Evolutionary conservation across 2,329 filamentous ascomycete species (phyloP).

Genomic region (Venturia asperata): DNA sequence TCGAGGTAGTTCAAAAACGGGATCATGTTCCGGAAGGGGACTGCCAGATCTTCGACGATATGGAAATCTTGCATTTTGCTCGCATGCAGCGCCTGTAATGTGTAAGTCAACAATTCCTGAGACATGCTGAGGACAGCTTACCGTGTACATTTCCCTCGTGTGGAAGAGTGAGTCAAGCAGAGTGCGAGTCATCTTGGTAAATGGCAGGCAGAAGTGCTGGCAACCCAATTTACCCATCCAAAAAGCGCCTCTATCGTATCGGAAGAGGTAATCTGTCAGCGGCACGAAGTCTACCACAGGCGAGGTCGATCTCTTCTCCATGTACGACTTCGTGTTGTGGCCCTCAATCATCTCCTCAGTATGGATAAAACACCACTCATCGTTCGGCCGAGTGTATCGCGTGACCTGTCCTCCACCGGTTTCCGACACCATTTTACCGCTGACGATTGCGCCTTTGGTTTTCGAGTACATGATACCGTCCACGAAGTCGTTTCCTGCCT

Average conservation of each 20-base stretch:
- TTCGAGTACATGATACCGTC: conserved; percentile 37
- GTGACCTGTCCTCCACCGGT: conserved; percentile 24
- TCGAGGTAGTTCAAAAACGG: conserved; percentile 17
- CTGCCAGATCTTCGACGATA: conserved; percentile 53
- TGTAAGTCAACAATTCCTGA: conserved; percentile 42
- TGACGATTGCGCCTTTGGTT: conserved; percentile 25
- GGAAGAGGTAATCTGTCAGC: conserved; percentile 60
- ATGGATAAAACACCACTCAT: conserved; percentile 48
- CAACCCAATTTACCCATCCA: conserved; percentile 60
- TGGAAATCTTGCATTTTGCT: conserved; percentile 31
- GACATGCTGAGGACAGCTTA: conserved; percentile 44
- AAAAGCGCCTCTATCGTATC: conserved; percentile 65
- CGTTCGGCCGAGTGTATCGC: conserved; percentile 37
- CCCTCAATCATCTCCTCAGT: conserved; percentile 25
- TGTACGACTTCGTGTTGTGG: conserved; percentile 6
- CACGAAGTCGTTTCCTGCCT: conserved; percentile 12
- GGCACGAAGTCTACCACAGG: conserved; percentile 50
- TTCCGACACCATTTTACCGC: conserved; percentile 21
- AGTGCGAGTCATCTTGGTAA: conserved; percentile 56
- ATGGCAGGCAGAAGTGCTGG: conserved; percentile 56
- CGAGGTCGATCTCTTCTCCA: background rate
- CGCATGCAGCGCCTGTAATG: conserved; percentile 33
- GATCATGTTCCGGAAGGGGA: conserved; percentile 33
- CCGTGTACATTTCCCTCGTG: conserved; percentile 59
- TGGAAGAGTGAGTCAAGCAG: conserved; percentile 55